phyloP scores from a whole-genome alignment of 2,329 filamentous ascomycete species.

The Fusarium sp. region DNA sequence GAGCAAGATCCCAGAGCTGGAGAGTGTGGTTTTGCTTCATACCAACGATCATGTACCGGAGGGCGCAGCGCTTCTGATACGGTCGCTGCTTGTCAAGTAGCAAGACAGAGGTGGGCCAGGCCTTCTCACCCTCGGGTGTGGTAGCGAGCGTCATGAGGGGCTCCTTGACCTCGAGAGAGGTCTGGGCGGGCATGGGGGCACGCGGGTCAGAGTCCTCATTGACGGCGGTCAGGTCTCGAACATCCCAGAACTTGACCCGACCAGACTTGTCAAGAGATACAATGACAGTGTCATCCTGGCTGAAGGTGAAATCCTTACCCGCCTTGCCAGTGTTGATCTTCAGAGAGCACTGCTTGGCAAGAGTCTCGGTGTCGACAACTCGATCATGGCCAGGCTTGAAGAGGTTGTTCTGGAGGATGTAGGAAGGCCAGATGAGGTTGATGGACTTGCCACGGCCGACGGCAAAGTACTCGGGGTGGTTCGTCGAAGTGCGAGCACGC shows the following conservation, averaged over 20 bases:
- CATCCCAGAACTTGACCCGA: slow-evolving; percentile 97
- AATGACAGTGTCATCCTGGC: slow-evolving; percentile 93
- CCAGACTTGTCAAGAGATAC: slow-evolving; percentile 97
- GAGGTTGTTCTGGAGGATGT: slow-evolving; percentile 70
- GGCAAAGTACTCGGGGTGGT: slow-evolving; percentile 92
- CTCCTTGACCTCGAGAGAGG: slow-evolving; percentile 80
- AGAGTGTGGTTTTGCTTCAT: slow-evolving; percentile 99
- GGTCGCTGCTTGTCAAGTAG: slow-evolving; percentile 96
- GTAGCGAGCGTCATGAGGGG: slow-evolving; percentile 89
- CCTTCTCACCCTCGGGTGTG: slow-evolving; percentile 88
- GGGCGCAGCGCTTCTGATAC: slow-evolving; percentile 87
- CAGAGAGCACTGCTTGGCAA: slow-evolving; percentile 85
- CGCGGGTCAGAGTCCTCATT: slow-evolving; percentile 63
- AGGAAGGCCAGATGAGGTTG: slow-evolving; percentile 81
- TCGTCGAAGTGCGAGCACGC: slow-evolving; percentile 87
- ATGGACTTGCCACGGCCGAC: slow-evolving; percentile 97
- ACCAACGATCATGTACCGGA: slow-evolving; percentile 95
- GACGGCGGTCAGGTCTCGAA: slow-evolving; percentile 76
- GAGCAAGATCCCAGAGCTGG: slow-evolving; percentile 96
- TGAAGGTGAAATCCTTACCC: slow-evolving; percentile 98
- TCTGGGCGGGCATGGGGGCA: slow-evolving; percentile 63
- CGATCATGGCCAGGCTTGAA: slow-evolving; percentile 73
- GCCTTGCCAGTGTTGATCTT: slow-evolving; percentile 98
- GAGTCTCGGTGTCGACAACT: slow-evolving; percentile 86
- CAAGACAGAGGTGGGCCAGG: slow-evolving; percentile 95